A percentile compares a stretch with the other conserved stretches of the same genome.
Conservation (phyloP, 441 rosid species). For the Corymbia citriodora region DNA sequence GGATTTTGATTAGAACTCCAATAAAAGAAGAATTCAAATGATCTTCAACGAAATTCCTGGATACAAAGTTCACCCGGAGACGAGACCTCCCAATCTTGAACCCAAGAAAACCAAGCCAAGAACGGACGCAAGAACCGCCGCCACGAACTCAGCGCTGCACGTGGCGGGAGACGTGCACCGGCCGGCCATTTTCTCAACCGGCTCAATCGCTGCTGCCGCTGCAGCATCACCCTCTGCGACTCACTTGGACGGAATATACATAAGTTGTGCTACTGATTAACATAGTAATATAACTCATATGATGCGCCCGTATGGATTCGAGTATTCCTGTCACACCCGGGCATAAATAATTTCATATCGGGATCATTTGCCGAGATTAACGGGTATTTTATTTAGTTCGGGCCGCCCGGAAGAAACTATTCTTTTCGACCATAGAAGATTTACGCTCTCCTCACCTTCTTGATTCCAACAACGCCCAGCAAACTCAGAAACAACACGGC, state of each 20-base stretch:
- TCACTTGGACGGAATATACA: neutral
- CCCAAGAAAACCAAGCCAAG: neutral
- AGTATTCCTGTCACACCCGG: too few relatives aligned
- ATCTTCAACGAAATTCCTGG: neutral
- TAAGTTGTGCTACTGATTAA: neutral
- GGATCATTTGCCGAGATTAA: too few relatives aligned
- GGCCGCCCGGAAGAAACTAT: neutral
- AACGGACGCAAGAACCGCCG: neutral
- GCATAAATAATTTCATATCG: too few relatives aligned
- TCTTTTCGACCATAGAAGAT: neutral
- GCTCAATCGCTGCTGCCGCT: neutral
- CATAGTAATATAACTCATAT: neutral
- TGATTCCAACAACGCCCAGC: neutral
- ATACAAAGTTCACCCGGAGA: neutral
- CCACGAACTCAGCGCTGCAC: neutral
- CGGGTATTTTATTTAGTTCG: too few relatives aligned
- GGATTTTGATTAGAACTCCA: neutral
- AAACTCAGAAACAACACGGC: neutral
- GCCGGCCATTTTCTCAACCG: neutral
- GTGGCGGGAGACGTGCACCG: neutral
- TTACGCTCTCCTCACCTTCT: neutral
- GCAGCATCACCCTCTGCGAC: neutral
- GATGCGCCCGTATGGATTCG: too few relatives aligned
- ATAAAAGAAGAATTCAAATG: neutral
- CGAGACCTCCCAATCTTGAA: neutral